Base-by-base conservation (phyloP, 257 asterid genomes). In the Handroanthus guayacan region DNA sequence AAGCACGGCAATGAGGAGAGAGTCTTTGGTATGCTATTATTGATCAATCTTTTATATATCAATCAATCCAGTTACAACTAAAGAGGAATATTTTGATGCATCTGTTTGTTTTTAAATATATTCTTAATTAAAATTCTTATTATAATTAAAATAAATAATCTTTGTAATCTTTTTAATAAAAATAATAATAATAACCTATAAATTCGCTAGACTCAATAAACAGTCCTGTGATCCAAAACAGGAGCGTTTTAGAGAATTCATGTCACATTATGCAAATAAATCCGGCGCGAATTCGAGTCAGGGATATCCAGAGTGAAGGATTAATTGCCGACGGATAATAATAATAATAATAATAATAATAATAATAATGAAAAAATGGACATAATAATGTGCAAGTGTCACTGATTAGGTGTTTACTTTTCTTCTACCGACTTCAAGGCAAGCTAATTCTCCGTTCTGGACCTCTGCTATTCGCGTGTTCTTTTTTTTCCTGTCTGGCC, bases 351-450 rank as follows among this genome's bases (percentile, higher is more conserved):
- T 11, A 12, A 51, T 4, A 39, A 39, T 5, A 6, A 5, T 25
- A 20, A 3, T 5, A 69, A 51, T 12, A 51, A 13, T 4, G 14
- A 51, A 9, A 12, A 51, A 4, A 51, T 0, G 17, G 14, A n/a
- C 16, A 54, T 16, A n/a, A 54, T 16, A 0, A 54, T n/a, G 18
- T 1, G 2, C 17, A 3, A 54, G 10, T 5, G 17, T 54, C 7
- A 52, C 18, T 4, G 6, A 13, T 12, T 52, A 14, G 61, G 31
- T 38, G 63, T 57, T 14, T 56, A 71, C 65, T 52, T 70, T 68
- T 69, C 13, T 34, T 6, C 62, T 13, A 16, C 64, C 54, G 66
- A n/a, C 52, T 17, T 71, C 55, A 71, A 54, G 20, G 13, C 66
- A 60, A 25, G 58, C 43, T 3, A 47, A 5, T 47, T 67, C 17